Base-by-base conservation (phyloP, 805 yeast species). In the Tetrapisispora namnaoensis region DNA sequence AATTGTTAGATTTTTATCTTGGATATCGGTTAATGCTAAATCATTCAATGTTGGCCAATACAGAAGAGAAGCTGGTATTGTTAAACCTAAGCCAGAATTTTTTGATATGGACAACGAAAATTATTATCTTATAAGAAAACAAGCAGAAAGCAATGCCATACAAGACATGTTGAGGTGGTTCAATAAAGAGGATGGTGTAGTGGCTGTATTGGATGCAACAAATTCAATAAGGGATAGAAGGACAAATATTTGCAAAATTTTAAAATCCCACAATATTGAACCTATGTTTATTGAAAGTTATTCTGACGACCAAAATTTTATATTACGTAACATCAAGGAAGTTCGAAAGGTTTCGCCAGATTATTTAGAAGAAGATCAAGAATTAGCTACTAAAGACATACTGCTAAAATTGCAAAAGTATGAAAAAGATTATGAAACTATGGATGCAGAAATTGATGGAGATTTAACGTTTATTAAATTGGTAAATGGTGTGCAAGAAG, bases 201-300 rank as follows among this genome's bases (percentile, higher is more conserved):
- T 93, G 41, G 98, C 96, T 0, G 86, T 93, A 7, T 72, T 91
- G 50, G 99, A 93, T 67, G 97, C 96, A 24, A 88, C 96, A 2
- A 90, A 91, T 66, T 82, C 89, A 36, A 89, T 96, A 4, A 70
- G 75, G 51, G 78, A 74, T 42, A 77, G 95, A 58, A 75, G 99
- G 56, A 72, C 72, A 24, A 70, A 76, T 71, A 77, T 91, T 46
- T 70, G 82, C 53, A 65, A 75, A 55, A 71, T 83, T 48, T 78
- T 85, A 55, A 70, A 83, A 36, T 76, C 76, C 52, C 76, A 84
- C 59, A 74, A 74, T 40, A 82, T 93, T 50, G 91, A 87, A 64
- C 95, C 98, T 1, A 79, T 93, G 74, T 93, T 91, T 63, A 77
- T 93, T 52, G 99, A 93, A 63, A 84, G 95, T 61, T 86, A 82